Base-by-base conservation (phyloP, 2,329 filamentous ascomycete species). In the Aureobasidium sp. region DNA sequence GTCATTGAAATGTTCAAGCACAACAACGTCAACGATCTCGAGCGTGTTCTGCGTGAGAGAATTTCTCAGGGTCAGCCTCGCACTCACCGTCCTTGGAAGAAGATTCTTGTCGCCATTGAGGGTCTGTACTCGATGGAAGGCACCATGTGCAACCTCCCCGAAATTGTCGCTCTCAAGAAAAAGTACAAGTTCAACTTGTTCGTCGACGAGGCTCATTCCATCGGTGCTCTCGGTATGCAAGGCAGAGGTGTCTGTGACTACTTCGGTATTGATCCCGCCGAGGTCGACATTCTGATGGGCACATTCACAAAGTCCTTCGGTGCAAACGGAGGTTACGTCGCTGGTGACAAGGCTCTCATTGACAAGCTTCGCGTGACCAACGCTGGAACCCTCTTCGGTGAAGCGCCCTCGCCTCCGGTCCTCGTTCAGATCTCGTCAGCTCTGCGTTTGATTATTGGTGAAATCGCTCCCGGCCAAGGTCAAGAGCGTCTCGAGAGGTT, bases 71-170 rank as follows among this genome's bases (percentile, higher is more conserved):
- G 93, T 39, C 93, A 98, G 68, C 93, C 93, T 50, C 86, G 93
- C 60, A 98, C 91, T n/a, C 93, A 98, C 70, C 86, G 93, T 25
- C 93, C 93, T 1, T 98, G 93, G 93, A 96, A 95, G 79, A 98
- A 97, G 81, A 97, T 98, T 56, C 71, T 98, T 48, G 88, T 98
- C 39, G 90, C 91, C 32, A 88, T 98, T 32, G 93, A 98, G 70
- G 93, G 93, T 62, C 79, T 98, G 17, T 98, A 98, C 77, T 97
- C 91, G 1, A 98, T 98, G 93, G 93, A 98, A 74, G 93, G 93
- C 44, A 96, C 90, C 60, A 95, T 98, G 88, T 93, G 88, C 71
- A 93, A 98, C 68, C 80, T 98, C n/a, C 93, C 93, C 1, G 88
- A 88, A 57, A 76, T 98, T 47, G 73, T 98, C 55, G 80, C 78